Conservation (phyloP, 257 asterid species). For the Capsicum chinense region DNA sequence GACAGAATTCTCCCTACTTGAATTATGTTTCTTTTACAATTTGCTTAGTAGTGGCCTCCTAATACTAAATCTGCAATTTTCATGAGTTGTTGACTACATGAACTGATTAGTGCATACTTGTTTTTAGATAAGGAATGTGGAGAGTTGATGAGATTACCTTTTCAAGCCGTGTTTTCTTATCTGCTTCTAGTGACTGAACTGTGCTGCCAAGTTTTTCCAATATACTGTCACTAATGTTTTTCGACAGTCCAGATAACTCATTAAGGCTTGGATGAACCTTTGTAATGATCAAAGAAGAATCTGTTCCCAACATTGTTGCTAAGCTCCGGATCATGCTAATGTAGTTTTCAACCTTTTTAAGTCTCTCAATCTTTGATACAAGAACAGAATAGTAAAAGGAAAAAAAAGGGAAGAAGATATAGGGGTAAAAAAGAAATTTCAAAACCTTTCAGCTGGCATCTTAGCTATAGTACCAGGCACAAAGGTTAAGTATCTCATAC, state of each 20-base stretch:
- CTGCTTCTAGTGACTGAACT: conserved; percentile 78
- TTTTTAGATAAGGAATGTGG: conserved; percentile 2
- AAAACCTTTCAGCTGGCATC: conserved; percentile 7
- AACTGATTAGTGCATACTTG: not conserved
- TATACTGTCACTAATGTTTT: conserved; percentile 81
- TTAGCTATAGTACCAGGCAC: not conserved
- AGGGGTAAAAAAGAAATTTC: not conserved
- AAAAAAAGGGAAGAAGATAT: conserved; percentile 22
- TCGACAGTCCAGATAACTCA: conserved; percentile 83
- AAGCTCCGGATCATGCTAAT: conserved; percentile 64
- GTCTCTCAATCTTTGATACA: conserved; percentile 72
- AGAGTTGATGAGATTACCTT: conserved; percentile 53
- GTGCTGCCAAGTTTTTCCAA: conserved; percentile 74
- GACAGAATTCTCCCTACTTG: not conserved
- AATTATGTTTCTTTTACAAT: not conserved
- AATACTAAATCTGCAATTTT: not conserved
- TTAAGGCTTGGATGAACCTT: conserved; percentile 99
- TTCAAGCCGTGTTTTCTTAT: conserved; percentile 72
- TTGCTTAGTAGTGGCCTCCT: conserved; percentile 4
- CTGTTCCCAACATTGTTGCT: conserved; percentile 85
- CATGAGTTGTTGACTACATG: conserved; percentile 6
- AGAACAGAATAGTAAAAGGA: conserved; percentile 30
- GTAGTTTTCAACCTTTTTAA: conserved; percentile 77
- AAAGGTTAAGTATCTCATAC: not conserved
- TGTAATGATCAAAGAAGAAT: conserved; percentile 87